Conservation (phyloP, 306 rosid species). For the Gastrolobium bilobum region DNA sequence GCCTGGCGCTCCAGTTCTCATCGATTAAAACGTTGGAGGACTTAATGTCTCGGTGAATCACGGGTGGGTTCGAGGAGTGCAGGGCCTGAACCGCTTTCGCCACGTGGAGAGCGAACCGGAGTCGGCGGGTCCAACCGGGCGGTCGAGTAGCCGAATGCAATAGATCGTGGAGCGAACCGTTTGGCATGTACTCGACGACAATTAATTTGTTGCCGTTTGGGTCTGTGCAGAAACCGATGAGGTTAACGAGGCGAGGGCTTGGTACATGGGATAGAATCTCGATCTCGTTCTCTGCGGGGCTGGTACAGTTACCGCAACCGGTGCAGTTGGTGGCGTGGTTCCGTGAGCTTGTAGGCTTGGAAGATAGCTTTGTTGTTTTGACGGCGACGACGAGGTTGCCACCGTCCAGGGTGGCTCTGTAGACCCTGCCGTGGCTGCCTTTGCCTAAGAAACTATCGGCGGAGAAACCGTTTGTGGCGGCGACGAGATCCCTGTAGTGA, state of each 20-base stretch:
- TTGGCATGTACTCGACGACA: slow-evolving; percentile 90
- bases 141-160: slow-evolving; percentile 61
- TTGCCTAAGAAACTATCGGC: slow-evolving; percentile 73
- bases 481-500: slow-evolving; percentile 58
- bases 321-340: slow-evolving; percentile 39
- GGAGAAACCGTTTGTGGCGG: slow-evolving; percentile 75
- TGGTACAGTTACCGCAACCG: slow-evolving; percentile 59
- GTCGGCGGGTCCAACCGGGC: slow-evolving; percentile 76
- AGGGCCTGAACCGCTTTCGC: slow-evolving; percentile 74
- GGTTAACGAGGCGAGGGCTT: slow-evolving; percentile 74
- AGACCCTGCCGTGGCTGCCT: slow-evolving; percentile 91
- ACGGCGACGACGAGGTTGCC: slow-evolving; percentile 80
- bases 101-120: slow-evolving; percentile 69
- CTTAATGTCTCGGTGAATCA: slow-evolving; percentile 87
- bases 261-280: slow-evolving; percentile 82
- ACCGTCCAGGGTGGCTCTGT: slow-evolving; percentile 72
- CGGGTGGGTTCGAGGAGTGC: slow-evolving; percentile 84
- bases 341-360: background rate
- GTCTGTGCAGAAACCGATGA: slow-evolving; percentile 74
- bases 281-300: slow-evolving; percentile 86
- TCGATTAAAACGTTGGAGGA: slow-evolving; percentile 87
- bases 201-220: slow-evolving; percentile 54
- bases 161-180: slow-evolving; percentile 84
- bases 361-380: slow-evolving; percentile 57
- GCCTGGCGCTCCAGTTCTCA: slow-evolving; percentile 64